Evolutionary conservation across 2,329 filamentous ascomycete genomes (phyloP).

Genomic region (Ambrosiella xylebori): DNA sequence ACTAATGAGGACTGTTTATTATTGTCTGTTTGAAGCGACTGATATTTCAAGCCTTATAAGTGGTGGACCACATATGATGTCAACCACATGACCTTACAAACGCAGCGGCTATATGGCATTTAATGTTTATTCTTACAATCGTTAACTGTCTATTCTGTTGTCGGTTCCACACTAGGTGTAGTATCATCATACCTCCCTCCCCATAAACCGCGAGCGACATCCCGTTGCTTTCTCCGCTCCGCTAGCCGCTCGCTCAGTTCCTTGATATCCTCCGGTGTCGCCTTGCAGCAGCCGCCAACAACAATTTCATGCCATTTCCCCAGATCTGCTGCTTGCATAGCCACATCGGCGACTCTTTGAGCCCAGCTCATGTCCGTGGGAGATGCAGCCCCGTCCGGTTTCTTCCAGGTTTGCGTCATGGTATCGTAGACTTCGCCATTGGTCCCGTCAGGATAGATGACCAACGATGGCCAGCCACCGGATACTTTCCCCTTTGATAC

Average conservation of each 20-base stretch:
- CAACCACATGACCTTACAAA: too few species aligned
- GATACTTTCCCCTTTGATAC: conserved; percentile 19
- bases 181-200: background rate
- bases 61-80: too few species aligned
- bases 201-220: background rate
- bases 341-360: conserved; percentile 25
- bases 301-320: conserved; percentile 29
- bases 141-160: background rate
- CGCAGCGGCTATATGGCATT: too few species aligned
- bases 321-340: conserved; percentile 21
- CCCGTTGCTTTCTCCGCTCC: background rate
- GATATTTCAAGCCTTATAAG: background rate
- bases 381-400: conserved; percentile 18
- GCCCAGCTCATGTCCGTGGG: conserved; percentile 27
- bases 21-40: background rate
- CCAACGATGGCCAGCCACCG: conserved; percentile 32
- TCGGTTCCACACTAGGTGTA: background rate
- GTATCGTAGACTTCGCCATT: conserved; percentile 53
- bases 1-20: background rate
- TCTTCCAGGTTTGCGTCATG: conserved; percentile 40
- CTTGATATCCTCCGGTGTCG: conserved; percentile 22
- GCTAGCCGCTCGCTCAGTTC: background rate
- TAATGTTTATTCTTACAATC: background rate
- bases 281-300: conserved; percentile 37
- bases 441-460: conserved; percentile 53